Base-by-base conservation (phyloP, 805 yeast genomes). In the Kodamaea neixiangensis region DNA sequence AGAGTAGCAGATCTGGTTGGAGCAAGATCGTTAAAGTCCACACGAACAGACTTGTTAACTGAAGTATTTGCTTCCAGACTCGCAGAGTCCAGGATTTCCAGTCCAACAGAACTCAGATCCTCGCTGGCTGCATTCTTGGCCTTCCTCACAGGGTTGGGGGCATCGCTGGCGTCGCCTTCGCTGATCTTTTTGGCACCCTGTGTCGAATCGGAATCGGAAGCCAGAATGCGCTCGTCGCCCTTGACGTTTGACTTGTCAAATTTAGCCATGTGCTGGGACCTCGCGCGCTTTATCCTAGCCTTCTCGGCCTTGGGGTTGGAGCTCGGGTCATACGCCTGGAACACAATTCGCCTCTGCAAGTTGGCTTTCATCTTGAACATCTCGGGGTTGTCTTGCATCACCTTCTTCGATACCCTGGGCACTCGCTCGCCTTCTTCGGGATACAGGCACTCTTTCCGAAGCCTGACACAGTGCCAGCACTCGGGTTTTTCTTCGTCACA, bases 401-500 rank as follows among this genome's bases (percentile, higher is more conserved):
- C 22, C 29, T 35, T 44, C 22, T 52, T 49, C 5, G 66, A 59
- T 0, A 68, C 71, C 10, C 75, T 51, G 14, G 63, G 50, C 3
- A 72, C 75, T 47, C 61, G 61, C 49, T 72, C 76, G 2, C 76
- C 76, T 14, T 58, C 61, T 29, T 52, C 54, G 9, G 77, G 76
- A 50, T 72, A 73, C 19, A 59, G 61, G 49, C 77, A 73, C 4
- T 44, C 55, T 48, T 71, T 72, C 22, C 60, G 62, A 22, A 67
- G 61, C 31, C 71, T 56, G 7, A 64, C 55, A 52, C 75, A 70
- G 34, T 65, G 71, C 57, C 64, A 58, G 48, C 76, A 71, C 48
- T 45, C 55, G 22, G 65, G 71, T 50, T 59, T 68, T 34, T 44
- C 58, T 55, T 71, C 76, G 40, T 70, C 73, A 44, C 76, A 71